phyloP scores from a whole-genome alignment of 2,329 filamentous ascomycete genomes.

The Bipolaris bicolor region DNA sequence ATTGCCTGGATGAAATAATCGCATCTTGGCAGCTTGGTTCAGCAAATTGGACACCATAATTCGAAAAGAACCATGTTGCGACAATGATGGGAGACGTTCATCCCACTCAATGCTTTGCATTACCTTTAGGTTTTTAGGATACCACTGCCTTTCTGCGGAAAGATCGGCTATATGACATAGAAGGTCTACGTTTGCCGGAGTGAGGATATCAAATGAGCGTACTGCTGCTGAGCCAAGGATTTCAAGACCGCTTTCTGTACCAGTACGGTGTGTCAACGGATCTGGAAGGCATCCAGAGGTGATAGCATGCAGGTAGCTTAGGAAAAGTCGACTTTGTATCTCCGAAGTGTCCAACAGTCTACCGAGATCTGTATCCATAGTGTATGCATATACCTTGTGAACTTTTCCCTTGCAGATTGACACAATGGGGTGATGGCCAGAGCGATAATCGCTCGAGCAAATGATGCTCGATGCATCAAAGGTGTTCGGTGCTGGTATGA shows the following conservation, averaged over 20 bases:
- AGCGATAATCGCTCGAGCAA: constrained; percentile 1
- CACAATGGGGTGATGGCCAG: constrained; percentile 24
- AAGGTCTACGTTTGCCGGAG: constrained; percentile 14
- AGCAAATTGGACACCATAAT: constrained; percentile 32
- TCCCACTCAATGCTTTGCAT: constrained; percentile 58
- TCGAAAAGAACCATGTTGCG: constrained; percentile 39
- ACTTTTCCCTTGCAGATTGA: constrained; percentile 18
- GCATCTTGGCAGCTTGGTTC: constrained; percentile 22
- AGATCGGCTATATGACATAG: constrained; percentile 38
- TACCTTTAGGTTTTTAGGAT: constrained; percentile 49
- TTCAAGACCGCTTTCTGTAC: constrained; percentile 60
- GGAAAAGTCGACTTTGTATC: constrained; percentile 59
- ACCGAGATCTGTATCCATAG: constrained; percentile 58
- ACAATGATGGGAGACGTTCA: constrained; percentile 42
- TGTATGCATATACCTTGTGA: constrained; percentile 52
- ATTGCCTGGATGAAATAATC: constrained; percentile 21
- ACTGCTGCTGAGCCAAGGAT: constrained; percentile 59
- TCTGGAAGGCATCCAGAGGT: constrained; percentile 62
- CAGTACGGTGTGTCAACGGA: constrained; percentile 56
- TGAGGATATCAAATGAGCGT: constrained; percentile 55
- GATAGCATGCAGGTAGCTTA: constrained; percentile 60
- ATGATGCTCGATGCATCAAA: constrained; percentile 16
- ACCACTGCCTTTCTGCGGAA: constrained; percentile 50
- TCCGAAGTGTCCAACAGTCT: constrained; percentile 59
- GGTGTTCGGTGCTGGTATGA: constrained; percentile 32